Evolutionary conservation across 306 rosid species (phyloP).

Genomic region (Quillaja saponaria): DNA sequence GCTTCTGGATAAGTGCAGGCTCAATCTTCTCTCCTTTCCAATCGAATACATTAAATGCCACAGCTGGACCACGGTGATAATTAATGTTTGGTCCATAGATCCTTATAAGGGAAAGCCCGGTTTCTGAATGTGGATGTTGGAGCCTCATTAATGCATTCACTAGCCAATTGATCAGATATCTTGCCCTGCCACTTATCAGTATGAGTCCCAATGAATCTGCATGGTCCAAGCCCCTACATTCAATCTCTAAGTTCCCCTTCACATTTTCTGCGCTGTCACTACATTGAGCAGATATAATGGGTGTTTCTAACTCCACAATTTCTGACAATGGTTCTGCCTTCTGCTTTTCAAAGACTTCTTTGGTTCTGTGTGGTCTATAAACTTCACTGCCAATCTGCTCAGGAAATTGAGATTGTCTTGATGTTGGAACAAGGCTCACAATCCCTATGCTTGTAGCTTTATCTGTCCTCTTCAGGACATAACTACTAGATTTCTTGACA

Average conservation of each 20-base stretch:
- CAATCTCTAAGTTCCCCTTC: conserved; percentile 32
- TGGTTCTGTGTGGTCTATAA: background rate
- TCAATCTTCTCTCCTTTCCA: conserved; percentile 88
- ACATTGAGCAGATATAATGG: conserved; percentile 28
- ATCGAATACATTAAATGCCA: conserved; percentile 83
- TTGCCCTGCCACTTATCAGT: conserved; percentile 50
- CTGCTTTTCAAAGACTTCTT: conserved; percentile 14
- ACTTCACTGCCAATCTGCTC: conserved; percentile 20
- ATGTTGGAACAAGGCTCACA: conserved; percentile 55
- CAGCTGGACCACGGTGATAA: conserved; percentile 58
- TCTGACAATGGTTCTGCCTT: conserved; percentile 32
- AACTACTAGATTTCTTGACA: conserved; percentile 63
- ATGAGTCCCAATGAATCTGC: conserved; percentile 73
- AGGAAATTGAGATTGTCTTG: conserved; percentile 20
- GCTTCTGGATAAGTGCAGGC: conserved; percentile 71
- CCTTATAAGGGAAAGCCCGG: conserved; percentile 51
- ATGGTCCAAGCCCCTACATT: conserved; percentile 72
- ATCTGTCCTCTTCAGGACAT: conserved; percentile 43
- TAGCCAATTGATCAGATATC: conserved; percentile 70
- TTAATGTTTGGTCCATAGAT: conserved; percentile 71
- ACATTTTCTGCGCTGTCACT: conserved; percentile 12
- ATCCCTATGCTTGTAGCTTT: conserved; percentile 54
- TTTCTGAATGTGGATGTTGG: conserved; percentile 61
- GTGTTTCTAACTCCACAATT: conserved; percentile 29
- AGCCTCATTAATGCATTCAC: conserved; percentile 73